Percentiles rank a stretch among this genome's conserved stretches.
Evolutionary conservation across 108 stramenopile species (phyloP).

Genomic region (Conticribra weissflogii): DNA sequence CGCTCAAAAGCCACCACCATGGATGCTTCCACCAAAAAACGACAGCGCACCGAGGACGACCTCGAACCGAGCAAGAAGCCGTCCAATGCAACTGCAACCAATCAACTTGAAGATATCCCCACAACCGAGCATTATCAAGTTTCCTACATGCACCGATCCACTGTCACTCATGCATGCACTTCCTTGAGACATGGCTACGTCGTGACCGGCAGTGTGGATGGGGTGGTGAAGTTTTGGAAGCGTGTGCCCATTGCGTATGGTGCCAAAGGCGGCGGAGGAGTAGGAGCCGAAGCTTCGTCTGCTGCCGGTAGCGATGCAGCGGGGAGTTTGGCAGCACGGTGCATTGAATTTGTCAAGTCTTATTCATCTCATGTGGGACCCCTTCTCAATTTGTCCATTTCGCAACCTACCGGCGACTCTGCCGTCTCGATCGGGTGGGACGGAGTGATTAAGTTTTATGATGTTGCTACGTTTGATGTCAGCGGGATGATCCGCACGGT

Average conservation of each 20-base stretch:
- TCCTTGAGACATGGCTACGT: slow-evolving; percentile 88
- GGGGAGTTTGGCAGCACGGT: slow-evolving; percentile 34
- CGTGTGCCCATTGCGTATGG: slow-evolving; percentile 41
- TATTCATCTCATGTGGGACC: slow-evolving; percentile 91
- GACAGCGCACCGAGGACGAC: slow-evolving; percentile 5
- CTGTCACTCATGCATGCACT: slow-evolving; percentile 79
- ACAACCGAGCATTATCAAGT: slow-evolving; percentile 73
- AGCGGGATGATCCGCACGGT: slow-evolving; percentile 72
- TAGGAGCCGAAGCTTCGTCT: neutral
- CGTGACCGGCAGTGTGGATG: slow-evolving; percentile 88
- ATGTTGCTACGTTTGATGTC: slow-evolving; percentile 94
- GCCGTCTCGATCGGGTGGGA: slow-evolving; percentile 77
- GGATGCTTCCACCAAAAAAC: slow-evolving; percentile 11
- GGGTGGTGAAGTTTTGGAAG: slow-evolving; percentile 99
- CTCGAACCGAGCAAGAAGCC: neutral
- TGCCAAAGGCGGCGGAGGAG: neutral
- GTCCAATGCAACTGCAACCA: neutral
- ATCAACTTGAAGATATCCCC: slow-evolving; percentile 53
- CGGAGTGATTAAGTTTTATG: slow-evolving; percentile 93
- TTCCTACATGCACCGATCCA: slow-evolving; percentile 93
- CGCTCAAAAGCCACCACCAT: neutral
- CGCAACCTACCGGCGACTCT: slow-evolving; percentile 74
- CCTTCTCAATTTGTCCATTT: slow-evolving; percentile 61
- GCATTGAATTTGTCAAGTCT: slow-evolving; percentile 98
- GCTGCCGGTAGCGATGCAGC: slow-evolving; percentile 2